Conservation (phyloP, 805 yeast species). For the Teunomyces lycoperdinae region DNA sequence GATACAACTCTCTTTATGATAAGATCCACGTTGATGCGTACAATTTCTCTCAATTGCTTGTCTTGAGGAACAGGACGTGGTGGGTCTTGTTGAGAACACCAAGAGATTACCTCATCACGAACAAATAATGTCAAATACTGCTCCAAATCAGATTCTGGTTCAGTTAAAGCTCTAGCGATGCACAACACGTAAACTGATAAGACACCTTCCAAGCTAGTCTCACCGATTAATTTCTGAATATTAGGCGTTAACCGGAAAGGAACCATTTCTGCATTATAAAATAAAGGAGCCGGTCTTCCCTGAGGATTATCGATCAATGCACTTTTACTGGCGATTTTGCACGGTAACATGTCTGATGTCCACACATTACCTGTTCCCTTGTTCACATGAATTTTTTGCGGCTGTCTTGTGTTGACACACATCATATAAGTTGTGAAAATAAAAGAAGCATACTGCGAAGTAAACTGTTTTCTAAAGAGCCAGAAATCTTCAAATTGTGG, state of each 20-base stretch:
- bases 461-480: constrained; percentile 93
- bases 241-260: constrained; percentile 97
- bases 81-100: constrained; percentile 85
- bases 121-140: constrained; percentile 91
- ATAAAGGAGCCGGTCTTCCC: constrained; percentile 70
- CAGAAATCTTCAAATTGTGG: constrained; percentile 90
- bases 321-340: constrained; percentile 61
- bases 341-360: constrained; percentile 95
- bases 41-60: constrained; percentile 81
- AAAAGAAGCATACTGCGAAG: constrained; percentile 91
- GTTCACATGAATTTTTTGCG: constrained; percentile 86
- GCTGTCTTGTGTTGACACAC: constrained; percentile 89
- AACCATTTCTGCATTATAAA: constrained; percentile 87
- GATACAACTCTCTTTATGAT: constrained; percentile 77
- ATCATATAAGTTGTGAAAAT: constrained; percentile 91
- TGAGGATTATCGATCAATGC: constrained; percentile 30
- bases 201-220: constrained; percentile 89
- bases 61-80: constrained; percentile 75
- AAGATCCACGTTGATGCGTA: constrained; percentile 80
- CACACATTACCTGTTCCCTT: constrained; percentile 82
- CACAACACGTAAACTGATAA: constrained; percentile 79
- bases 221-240: constrained; percentile 90
- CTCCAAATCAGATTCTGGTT: constrained; percentile 89
- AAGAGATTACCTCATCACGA: constrained; percentile 90
- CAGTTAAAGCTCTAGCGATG: constrained; percentile 84